Base-by-base conservation (phyloP, 1,139 yeast species). In the Scheffersomyces illinoinensis region DNA sequence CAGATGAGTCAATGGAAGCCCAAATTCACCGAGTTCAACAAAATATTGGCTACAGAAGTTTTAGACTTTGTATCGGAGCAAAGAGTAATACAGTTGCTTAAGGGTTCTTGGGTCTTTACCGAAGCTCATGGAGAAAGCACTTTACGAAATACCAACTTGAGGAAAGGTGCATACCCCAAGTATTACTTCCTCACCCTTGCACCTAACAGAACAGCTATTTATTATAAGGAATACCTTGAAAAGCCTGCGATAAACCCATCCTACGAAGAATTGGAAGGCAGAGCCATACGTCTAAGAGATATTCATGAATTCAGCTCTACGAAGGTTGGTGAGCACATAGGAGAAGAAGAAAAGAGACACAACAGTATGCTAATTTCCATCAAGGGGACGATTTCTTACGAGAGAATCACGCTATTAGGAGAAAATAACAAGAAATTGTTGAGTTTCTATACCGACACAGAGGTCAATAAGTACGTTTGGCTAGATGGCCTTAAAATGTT, bases 31-130 rank as follows among this genome's bases (percentile, higher is more conserved):
- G 81, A 76, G 49, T 88, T 91, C 66, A 83, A 86, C 67, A 74
- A 75, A 17, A 75, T 81, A 55, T 77, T 90, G 61, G 72, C 82
- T 5, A 74, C 75, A 19, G 95, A 91, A 68, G 91, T 90, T 0
- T 77, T 82, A 63, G 90, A 88, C 56, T 90, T 90, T 69, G 93
- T 91, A n/a, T 82, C 85, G 60, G 95, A 90, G 69, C 96, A 91
- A 72, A 80, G 96, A 64, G 86, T 89, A 53, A 76, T 89, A 58
- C 88, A 88, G 67, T 74, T 92, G 56, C 85, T 91, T 52, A 86
- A 85, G 65, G 97, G 97, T 4, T 85, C 91, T 2, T 91, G 97
- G 97, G 95, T 90, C n/a, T 88, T 80, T 66, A 82, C 89, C 3
- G 90, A 87, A 57, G 76, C 81, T 57, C 92, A 92, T 54, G 80